phyloP scores from a whole-genome alignment of 1,139 yeast species.

The Wickerhamiella pararugosa region DNA sequence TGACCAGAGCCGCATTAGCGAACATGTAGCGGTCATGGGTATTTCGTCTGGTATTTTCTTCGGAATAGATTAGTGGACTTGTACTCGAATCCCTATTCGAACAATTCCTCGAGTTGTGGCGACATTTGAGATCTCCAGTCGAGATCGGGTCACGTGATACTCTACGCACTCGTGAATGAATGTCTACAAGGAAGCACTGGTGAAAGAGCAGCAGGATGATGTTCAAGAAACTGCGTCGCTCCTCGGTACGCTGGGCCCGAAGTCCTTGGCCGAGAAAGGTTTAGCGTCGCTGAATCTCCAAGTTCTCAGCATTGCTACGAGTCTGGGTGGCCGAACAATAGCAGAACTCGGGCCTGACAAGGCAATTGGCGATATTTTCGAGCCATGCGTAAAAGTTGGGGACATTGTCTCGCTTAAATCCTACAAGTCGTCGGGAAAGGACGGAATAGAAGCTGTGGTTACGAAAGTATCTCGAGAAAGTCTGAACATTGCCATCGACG shows the following conservation, averaged over 20 bases:
- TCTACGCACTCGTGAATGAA: not conserved
- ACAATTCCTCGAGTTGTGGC: too few species aligned
- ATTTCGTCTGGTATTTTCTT: too few species aligned
- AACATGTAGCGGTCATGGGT: too few species aligned
- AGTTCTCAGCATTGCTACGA: slow-evolving; percentile 49
- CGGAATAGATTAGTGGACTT: too few species aligned
- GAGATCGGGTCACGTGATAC: too few species aligned
- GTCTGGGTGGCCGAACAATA: slow-evolving; percentile 64
- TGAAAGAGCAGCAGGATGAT: slow-evolving; percentile 19
- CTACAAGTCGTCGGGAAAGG: slow-evolving; percentile 15
- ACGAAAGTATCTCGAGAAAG: slow-evolving; percentile 33
- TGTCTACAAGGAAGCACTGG: slow-evolving; percentile 2
- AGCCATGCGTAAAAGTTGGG: slow-evolving; percentile 48
- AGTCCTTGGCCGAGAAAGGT: slow-evolving; percentile 52
- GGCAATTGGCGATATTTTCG: slow-evolving; percentile 35
- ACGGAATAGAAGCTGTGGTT: slow-evolving; percentile 44
- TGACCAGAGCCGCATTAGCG: too few species aligned
- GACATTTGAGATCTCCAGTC: too few species aligned
- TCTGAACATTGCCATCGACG: slow-evolving; percentile 44
- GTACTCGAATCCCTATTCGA: too few species aligned
- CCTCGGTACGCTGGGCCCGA: slow-evolving; percentile 35
- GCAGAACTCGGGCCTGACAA: slow-evolving; percentile 52
- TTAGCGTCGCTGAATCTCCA: slow-evolving; percentile 57
- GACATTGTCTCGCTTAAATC: slow-evolving; percentile 38
- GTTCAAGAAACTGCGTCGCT: slow-evolving; percentile 21